Base-by-base conservation (phyloP, 2,329 filamentous ascomycete genomes). In the Catunica adiposa region DNA sequence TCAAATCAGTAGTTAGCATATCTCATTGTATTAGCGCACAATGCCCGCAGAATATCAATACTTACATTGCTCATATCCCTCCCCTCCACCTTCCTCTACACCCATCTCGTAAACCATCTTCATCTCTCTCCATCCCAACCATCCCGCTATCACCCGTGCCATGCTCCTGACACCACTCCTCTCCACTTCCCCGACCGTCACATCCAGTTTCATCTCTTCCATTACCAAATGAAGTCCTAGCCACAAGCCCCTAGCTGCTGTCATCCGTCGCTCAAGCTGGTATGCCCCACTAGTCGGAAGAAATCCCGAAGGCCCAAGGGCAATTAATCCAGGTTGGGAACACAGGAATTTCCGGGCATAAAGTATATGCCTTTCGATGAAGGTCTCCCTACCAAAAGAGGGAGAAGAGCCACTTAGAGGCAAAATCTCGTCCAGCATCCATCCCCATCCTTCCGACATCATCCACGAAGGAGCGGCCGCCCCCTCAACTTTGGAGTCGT, bases 181-280 rank as follows among this genome's bases (percentile, higher is more conserved):
- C 0, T 73, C 70, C 0, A 71, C 69, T 53, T 75, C 72, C 0
- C 72, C 68, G 0, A 68, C 67, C 59, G 74, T 71, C 3, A 82
- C 77, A 59, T 86, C 80, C 1, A 98, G 76, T 64, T 94, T 97
- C 60, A 85, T 76, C 65, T 98, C 92, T 66, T 98, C 90, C 0
- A 85, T 76, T n/a, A 94, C 71, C 2, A 97, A 73, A 68, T 98
- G 92, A 11, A 98, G 72, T 0, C 79, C 84, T 60, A 94, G 72
- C 38, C 90, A 76, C 53, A 85, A 74, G 63, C 86, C 78, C 64
- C 83, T 71, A 34, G 84, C 74, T 55, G 80, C 69, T 63, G 74
- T 82, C 56, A 77, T 73, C 46, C 80, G 76, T 52, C 74, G 73
- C 56, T 79, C 77, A 38, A 76, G 70, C 55, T 73, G 76, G 53